Percentiles rank a stretch among this genome's conserved stretches.
phyloP scores from a whole-genome alignment of 2,329 filamentous ascomycete genomes.

The Anthostomella pinea region DNA sequence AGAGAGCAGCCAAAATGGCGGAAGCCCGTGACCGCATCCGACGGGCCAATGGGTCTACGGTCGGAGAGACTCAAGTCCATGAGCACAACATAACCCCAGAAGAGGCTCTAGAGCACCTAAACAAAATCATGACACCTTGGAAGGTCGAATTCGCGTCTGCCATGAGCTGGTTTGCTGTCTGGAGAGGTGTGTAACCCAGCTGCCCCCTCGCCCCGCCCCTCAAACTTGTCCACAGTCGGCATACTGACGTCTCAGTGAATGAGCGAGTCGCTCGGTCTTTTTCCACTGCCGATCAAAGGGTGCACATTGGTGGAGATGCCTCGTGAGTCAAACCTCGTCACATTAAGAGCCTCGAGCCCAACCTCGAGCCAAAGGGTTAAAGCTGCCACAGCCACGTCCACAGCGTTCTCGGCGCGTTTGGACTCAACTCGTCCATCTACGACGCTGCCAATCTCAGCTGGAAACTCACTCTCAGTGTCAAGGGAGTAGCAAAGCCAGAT shows the following conservation, averaged over 20 bases:
- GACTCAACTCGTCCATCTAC: slow-evolving; percentile 35
- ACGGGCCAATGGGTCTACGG: slow-evolving; percentile 22
- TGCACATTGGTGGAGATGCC: slow-evolving; percentile 33
- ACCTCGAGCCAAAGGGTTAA: too few relatives aligned
- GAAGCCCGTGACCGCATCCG: slow-evolving; percentile 20
- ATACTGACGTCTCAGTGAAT: too few relatives aligned
- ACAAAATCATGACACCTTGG: slow-evolving; percentile 33
- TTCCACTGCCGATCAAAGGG: slow-evolving; percentile 29
- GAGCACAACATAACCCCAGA: slow-evolving; percentile 34
- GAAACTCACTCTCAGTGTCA: slow-evolving; percentile 32
- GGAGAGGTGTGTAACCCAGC: slow-evolving; percentile 29
- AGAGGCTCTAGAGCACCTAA: slow-evolving; percentile 34
- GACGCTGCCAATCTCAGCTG: slow-evolving; percentile 35
- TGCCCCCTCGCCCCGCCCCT: neutral
- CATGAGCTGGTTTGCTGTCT: slow-evolving; percentile 35
- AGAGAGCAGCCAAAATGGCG: too few relatives aligned
- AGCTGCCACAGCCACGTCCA: slow-evolving; percentile 31
- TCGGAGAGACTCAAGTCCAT: slow-evolving; percentile 27
- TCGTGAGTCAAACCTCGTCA: slow-evolving; percentile 23
- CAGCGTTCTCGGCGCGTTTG: slow-evolving; percentile 35
- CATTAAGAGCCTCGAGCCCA: neutral
- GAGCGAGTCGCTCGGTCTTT: slow-evolving; percentile 33
- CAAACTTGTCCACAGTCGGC: neutral
- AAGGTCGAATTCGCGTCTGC: slow-evolving; percentile 30
- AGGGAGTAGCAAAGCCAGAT: slow-evolving; percentile 20